A percentile compares a stretch with the other conserved stretches of the same genome.
phyloP scores from a whole-genome alignment of 192 early-diverging fungal genomes.

The Bifiguratus adelaidae region DNA sequence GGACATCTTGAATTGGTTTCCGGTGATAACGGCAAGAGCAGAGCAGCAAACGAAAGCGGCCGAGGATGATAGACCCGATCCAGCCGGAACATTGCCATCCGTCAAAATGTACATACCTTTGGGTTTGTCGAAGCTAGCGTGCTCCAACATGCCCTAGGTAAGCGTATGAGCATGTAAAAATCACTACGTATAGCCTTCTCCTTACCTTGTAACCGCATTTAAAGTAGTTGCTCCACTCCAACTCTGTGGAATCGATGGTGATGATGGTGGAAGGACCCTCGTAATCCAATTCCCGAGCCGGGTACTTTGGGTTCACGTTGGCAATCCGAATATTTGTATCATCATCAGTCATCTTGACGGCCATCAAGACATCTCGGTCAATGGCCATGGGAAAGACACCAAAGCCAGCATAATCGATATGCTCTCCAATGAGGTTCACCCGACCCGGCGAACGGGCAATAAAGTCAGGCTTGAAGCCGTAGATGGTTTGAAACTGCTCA shows the following conservation, averaged over 20 bases:
- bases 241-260: slow-evolving; percentile 53
- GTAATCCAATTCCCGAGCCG: slow-evolving; percentile 30
- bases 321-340: slow-evolving; percentile 32
- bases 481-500: slow-evolving; percentile 33
- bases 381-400: slow-evolving; percentile 96
- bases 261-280: slow-evolving; percentile 40
- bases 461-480: slow-evolving; percentile 59
- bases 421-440: slow-evolving; percentile 97
- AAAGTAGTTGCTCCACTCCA: slow-evolving; percentile 90
- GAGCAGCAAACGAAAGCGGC: slow-evolving; percentile 77
- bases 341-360: slow-evolving; percentile 28
- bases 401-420: slow-evolving; percentile 92
- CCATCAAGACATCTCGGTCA: slow-evolving; percentile 62
- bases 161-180: background rate
- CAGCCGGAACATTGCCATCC: slow-evolving; percentile 71
- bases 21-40: slow-evolving; percentile 51
- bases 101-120: slow-evolving; percentile 61
- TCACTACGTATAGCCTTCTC: background rate
- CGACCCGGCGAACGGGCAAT: slow-evolving; percentile 83
- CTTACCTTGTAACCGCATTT: slow-evolving; percentile 77
- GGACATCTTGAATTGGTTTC: slow-evolving; percentile 28
- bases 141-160: slow-evolving; percentile 42
- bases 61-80: slow-evolving; percentile 78
- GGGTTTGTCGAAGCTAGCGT: slow-evolving; percentile 22
- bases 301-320: slow-evolving; percentile 45